phyloP scores from a whole-genome alignment of 371 early-diverging fungal species.

The Mortierella sp. region DNA sequence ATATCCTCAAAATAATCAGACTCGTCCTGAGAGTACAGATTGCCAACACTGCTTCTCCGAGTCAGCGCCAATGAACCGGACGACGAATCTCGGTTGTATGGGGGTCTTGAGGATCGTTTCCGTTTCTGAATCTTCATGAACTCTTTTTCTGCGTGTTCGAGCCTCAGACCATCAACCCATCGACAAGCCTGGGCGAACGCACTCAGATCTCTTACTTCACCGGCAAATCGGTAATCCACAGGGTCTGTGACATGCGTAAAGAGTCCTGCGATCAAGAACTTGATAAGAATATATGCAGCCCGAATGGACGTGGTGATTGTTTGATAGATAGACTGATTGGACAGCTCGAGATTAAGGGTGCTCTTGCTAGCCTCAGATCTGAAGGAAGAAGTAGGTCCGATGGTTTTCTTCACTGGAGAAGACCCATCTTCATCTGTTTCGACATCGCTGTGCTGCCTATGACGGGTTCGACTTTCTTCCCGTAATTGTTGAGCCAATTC shows the following conservation, averaged over 20 bases:
- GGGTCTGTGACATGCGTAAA: slow-evolving; percentile 54
- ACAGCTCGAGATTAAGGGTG: slow-evolving; percentile 50
- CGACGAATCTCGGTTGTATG: slow-evolving; percentile 10
- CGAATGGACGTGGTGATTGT: slow-evolving; percentile 39
- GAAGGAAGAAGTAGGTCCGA: slow-evolving; percentile 45
- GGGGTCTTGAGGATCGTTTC: neutral
- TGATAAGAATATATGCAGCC: slow-evolving; percentile 41
- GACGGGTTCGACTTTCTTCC: slow-evolving; percentile 28
- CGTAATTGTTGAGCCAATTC: slow-evolving; percentile 39
- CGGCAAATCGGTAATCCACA: slow-evolving; percentile 55
- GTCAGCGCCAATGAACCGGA: slow-evolving; percentile 10
- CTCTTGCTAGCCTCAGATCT: slow-evolving; percentile 33
- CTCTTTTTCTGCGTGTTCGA: slow-evolving; percentile 52
- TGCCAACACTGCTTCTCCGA: slow-evolving; percentile 29
- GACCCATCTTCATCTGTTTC: slow-evolving; percentile 24
- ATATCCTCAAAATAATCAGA: slow-evolving; percentile 14
- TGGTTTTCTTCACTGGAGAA: neutral
- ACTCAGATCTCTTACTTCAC: slow-evolving; percentile 47
- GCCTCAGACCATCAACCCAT: slow-evolving; percentile 53
- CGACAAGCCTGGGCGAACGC: slow-evolving; percentile 53
- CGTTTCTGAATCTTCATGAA: slow-evolving; percentile 21
- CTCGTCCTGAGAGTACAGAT: slow-evolving; percentile 33
- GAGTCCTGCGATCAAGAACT: slow-evolving; percentile 41
- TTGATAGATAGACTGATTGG: slow-evolving; percentile 53
- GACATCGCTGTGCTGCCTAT: slow-evolving; percentile 20